phyloP scores from a whole-genome alignment of 768 basidiomycete species.

The Phylloporus sp. region DNA sequence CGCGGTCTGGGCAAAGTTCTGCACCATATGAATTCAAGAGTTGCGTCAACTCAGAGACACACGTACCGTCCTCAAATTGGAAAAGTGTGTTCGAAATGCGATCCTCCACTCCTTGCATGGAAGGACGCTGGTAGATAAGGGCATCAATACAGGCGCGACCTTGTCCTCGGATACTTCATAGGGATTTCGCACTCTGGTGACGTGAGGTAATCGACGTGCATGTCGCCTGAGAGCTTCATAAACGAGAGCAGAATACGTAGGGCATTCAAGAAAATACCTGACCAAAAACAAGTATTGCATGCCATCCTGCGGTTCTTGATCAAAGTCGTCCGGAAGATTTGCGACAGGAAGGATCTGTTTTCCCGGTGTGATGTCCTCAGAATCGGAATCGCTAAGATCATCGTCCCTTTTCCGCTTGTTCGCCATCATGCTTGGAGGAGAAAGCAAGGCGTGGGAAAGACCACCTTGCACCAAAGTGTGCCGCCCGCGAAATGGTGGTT shows the following conservation, averaged over 20 bases:
- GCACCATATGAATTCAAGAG: slow-evolving; percentile 5
- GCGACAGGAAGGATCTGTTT: slow-evolving; percentile 79
- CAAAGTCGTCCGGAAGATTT: slow-evolving; percentile 63
- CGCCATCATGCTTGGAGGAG: slow-evolving; percentile 12
- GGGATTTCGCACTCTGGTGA: slow-evolving; percentile 65
- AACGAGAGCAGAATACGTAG: slow-evolving; percentile 1
- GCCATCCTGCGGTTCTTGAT: slow-evolving; percentile 63
- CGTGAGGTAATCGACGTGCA: slow-evolving; percentile 56
- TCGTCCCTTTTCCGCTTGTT: slow-evolving; percentile 55
- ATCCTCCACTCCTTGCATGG: slow-evolving; percentile 67
- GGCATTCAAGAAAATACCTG: slow-evolving; percentile 41
- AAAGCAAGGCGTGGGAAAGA: slow-evolving; percentile 21
- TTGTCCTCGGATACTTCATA: slow-evolving; percentile 43
- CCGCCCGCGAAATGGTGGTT: slow-evolving; percentile 19
- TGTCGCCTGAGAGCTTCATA: slow-evolving; percentile 52
- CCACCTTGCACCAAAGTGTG: not conserved
- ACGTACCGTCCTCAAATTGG: slow-evolving; percentile 55
- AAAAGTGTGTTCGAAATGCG: slow-evolving; percentile 53
- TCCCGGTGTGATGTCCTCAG: slow-evolving; percentile 58
- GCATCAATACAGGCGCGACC: slow-evolving; percentile 13
- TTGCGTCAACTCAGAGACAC: not conserved
- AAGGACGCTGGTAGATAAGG: slow-evolving; percentile 33
- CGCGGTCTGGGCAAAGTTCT: slow-evolving; percentile 69
- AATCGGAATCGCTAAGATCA: slow-evolving; percentile 47
- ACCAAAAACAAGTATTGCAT: slow-evolving; percentile 79